Conservation (phyloP, 176 grass and related monocot species). For the Oryza glumipatula region DNA sequence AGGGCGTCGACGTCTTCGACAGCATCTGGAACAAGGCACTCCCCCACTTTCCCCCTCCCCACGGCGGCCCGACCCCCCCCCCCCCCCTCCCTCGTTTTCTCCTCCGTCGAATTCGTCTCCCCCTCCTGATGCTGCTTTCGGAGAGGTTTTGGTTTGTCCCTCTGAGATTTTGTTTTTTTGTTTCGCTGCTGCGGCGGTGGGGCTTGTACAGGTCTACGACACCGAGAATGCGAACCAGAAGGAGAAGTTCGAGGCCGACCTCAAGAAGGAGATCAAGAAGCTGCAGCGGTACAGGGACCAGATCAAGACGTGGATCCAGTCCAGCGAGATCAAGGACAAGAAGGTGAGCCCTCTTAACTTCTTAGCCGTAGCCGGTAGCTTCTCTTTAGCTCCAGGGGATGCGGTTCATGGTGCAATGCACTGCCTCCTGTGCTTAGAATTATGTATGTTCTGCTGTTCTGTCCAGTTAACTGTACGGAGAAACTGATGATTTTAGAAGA, state of each 20-base stretch:
- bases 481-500: neutral
- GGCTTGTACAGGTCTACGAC: slow-evolving; percentile 78
- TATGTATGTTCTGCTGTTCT: neutral
- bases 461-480: neutral
- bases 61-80: neutral
- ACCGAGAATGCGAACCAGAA: slow-evolving; percentile 99
- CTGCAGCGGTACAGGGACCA: slow-evolving; percentile 97
- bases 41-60: neutral
- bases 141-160: neutral
- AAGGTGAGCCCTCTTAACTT: slow-evolving; percentile 54
- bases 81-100: neutral
- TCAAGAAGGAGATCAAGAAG: slow-evolving; percentile 99
- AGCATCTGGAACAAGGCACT: slow-evolving; percentile 98
- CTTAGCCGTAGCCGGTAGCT: neutral
- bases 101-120: neutral
- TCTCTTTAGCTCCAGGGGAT: neutral
- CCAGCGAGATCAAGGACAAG: slow-evolving; percentile 99
- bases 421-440: neutral
- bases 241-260: slow-evolving; percentile 99
- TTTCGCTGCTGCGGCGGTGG: neutral
- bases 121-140: neutral
- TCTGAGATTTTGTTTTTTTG: neutral
- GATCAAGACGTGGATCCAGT: slow-evolving; percentile 99
- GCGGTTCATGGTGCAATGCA: slow-evolving; percentile 29
- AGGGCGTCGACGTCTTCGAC: slow-evolving; percentile 99